Evolutionary conservation across 75 land plant species (phyloP).

Genomic region (Cryptomeria japonica): DNA sequence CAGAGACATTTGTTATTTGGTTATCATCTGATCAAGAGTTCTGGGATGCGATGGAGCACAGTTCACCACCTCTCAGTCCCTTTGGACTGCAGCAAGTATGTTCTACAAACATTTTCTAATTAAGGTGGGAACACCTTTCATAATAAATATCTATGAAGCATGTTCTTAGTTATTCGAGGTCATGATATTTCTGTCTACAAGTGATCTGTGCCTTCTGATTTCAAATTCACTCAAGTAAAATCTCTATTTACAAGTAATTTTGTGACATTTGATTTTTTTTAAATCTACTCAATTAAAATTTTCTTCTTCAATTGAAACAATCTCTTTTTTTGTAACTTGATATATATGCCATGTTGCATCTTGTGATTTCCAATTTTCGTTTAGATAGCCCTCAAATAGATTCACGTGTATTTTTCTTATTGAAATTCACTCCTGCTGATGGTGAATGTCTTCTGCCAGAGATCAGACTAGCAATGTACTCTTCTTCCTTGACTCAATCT

Average conservation of each 20-base stretch:
- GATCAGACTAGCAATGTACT: not conserved
- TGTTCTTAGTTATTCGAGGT: not conserved
- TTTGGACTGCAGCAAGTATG: constrained; percentile 78
- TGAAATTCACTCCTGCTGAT: not conserved
- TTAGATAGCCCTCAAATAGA: not conserved
- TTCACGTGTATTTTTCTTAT: not conserved
- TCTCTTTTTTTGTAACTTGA: not conserved
- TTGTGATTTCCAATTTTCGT: not conserved
- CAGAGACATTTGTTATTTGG: constrained; percentile 75
- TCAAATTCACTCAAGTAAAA: not conserved
- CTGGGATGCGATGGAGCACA: constrained; percentile 79
- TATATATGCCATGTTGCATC: not conserved
- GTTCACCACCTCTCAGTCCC: constrained; percentile 48
- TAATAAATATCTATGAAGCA: not conserved
- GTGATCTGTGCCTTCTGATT: not conserved
- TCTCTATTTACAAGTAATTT: not conserved
- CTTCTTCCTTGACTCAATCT: not conserved
- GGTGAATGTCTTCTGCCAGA: not conserved
- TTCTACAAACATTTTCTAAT: constrained; percentile 2
- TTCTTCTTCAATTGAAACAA: not conserved
- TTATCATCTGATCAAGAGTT: constrained; percentile 73
- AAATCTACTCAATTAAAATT: not conserved
- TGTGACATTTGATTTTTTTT: not conserved
- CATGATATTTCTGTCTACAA: not conserved
- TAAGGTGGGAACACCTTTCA: not conserved